Percentiles rank a stretch among this genome's conserved stretches.
phyloP scores from a whole-genome alignment of 495 filamentous ascomycete species.

The Penicillium flavigenum region DNA sequence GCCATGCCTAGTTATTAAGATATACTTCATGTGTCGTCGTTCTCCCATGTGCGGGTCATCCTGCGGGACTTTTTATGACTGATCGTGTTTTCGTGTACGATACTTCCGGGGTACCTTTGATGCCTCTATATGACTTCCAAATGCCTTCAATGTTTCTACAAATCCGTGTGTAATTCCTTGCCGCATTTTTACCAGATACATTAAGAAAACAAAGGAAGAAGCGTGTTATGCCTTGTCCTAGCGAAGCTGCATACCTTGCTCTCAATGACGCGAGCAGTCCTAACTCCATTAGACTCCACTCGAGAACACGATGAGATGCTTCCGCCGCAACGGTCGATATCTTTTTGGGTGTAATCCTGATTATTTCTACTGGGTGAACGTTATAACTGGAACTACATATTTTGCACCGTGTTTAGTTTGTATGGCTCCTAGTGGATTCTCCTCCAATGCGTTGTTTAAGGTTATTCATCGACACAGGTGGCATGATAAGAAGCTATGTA shows the following conservation, averaged over 20 bases:
- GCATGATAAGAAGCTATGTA: too few species aligned
- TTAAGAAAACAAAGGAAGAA: background rate
- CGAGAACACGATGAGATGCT: background rate
- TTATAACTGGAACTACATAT: background rate
- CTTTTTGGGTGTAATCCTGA: background rate
- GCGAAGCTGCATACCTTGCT: background rate
- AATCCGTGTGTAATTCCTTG: background rate
- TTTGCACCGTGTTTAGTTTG: too few species aligned
- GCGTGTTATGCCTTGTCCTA: background rate
- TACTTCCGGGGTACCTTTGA: slow-evolving; percentile 16
- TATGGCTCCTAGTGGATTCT: background rate
- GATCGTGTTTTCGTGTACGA: slow-evolving; percentile 12
- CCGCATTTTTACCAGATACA: background rate
- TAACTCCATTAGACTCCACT: background rate
- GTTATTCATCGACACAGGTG: background rate
- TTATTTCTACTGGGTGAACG: background rate
- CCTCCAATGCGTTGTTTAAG: background rate
- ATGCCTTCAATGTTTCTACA: background rate
- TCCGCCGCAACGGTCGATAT: background rate
- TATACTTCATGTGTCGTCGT: slow-evolving; percentile 8
- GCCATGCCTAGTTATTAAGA: background rate
- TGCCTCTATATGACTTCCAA: slow-evolving; percentile 8
- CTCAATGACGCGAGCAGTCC: background rate
- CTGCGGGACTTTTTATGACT: background rate
- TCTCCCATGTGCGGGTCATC: background rate